Evolutionary conservation across 306 rosid species (phyloP).

Genomic region (Dalbergia cochinchinensis): DNA sequence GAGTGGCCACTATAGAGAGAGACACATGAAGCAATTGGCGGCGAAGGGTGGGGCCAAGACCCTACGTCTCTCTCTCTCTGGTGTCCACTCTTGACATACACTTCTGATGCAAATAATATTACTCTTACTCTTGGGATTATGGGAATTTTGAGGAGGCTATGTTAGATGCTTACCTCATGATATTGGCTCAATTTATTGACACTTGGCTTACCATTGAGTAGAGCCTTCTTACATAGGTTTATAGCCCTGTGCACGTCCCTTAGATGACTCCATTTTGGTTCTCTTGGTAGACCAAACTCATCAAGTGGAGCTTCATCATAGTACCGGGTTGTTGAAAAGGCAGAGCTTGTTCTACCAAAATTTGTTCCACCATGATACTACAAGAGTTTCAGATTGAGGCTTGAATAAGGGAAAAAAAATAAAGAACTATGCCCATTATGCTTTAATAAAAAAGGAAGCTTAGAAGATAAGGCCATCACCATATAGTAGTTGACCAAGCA

Average conservation of each 20-base stretch:
- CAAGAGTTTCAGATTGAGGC: constrained; percentile 43
- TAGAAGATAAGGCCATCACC: constrained; percentile 57
- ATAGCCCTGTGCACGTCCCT: constrained; percentile 82
- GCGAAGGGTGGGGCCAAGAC: too few relatives aligned
- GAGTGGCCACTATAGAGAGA: neutral
- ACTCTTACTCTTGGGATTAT: neutral
- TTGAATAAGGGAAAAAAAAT: constrained; percentile 23
- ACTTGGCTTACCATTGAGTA: constrained; percentile 51
- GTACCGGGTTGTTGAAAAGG: constrained; percentile 81
- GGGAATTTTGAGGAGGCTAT: neutral
- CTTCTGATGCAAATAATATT: too few relatives aligned
- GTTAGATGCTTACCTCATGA: constrained; percentile 59
- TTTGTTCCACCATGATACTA: constrained; percentile 99
- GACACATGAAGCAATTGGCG: neutral
- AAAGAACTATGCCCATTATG: constrained; percentile 1
- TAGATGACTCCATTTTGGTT: constrained; percentile 93
- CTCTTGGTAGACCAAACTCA: constrained; percentile 82
- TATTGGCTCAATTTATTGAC: constrained; percentile 43
- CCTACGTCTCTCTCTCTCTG: too few relatives aligned
- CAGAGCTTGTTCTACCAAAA: constrained; percentile 87
- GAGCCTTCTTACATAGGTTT: constrained; percentile 68
- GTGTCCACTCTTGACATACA: too few relatives aligned
- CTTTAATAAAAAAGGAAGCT: neutral
- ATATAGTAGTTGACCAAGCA: constrained; percentile 85
- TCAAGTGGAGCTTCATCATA: constrained; percentile 99